Conservation (phyloP, 2,329 filamentous ascomycete genomes). For the Xylariaceae sp. region DNA sequence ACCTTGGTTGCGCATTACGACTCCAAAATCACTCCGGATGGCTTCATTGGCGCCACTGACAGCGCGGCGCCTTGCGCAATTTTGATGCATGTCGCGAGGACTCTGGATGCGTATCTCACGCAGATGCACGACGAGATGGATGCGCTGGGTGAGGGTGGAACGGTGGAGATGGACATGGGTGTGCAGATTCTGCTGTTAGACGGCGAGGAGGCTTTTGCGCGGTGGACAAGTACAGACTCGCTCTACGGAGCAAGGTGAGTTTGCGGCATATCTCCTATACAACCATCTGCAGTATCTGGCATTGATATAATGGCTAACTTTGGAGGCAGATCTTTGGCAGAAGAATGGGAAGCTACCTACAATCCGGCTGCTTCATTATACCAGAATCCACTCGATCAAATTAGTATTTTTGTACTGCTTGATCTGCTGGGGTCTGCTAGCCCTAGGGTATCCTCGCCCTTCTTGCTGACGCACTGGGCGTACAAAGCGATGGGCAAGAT, state of each 20-base stretch:
- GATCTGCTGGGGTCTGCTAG: conserved; percentile 63
- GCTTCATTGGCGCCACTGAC: conserved; percentile 81
- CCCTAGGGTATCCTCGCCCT: conserved; percentile 66
- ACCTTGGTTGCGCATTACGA: conserved; percentile 85
- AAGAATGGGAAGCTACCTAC: conserved; percentile 62
- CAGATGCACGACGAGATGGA: conserved; percentile 70
- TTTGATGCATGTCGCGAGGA: conserved; percentile 71
- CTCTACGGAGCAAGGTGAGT: conserved; percentile 69
- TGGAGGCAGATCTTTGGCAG: conserved; percentile 55
- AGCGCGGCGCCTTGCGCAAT: conserved; percentile 82
- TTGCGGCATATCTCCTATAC: not conserved
- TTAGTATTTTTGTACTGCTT: conserved; percentile 71
- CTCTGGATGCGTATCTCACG: conserved; percentile 66
- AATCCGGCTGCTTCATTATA: conserved; percentile 68
- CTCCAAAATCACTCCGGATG: conserved; percentile 65
- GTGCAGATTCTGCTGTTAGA: conserved; percentile 78
- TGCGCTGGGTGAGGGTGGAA: conserved; percentile 44
- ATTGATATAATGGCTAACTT: conserved; percentile 1
- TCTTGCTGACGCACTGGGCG: conserved; percentile 77
- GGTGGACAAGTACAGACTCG: conserved; percentile 69
- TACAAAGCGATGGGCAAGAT: conserved; percentile 63
- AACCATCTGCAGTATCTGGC: not conserved
- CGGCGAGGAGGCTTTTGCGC: conserved; percentile 74
- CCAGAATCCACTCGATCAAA: conserved; percentile 64
- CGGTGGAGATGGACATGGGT: conserved; percentile 63